A percentile compares a stretch with the other conserved stretches of the same genome.
These are phyloP conservation scores for Alternaria metachromatica DNA, from an alignment of 2,329 filamentous ascomycete genomes.

Conservation along the genomic window DNA sequence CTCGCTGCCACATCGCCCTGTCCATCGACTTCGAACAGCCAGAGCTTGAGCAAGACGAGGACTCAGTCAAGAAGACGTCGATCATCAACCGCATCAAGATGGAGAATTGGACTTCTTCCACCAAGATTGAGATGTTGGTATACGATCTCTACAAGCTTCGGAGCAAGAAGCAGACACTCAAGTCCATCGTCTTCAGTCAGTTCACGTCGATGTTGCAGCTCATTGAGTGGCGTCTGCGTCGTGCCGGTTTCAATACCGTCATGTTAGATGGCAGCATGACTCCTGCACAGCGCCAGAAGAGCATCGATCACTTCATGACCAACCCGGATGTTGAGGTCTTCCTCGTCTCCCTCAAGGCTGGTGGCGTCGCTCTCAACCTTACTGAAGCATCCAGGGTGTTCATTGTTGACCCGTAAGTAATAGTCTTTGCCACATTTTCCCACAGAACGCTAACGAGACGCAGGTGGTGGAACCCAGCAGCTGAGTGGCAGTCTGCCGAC, in stretches of 20 bases:
- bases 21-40: slow-evolving; percentile 94
- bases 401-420: slow-evolving; percentile 88
- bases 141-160: slow-evolving; percentile 92
- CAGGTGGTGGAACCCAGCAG: slow-evolving; percentile 99
- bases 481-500: slow-evolving; percentile 97
- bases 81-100: slow-evolving; percentile 99
- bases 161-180: slow-evolving; percentile 90
- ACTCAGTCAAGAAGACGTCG: slow-evolving; percentile 87
- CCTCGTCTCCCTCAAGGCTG: slow-evolving; percentile 92
- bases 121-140: slow-evolving; percentile 95
- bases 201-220: slow-evolving; percentile 98
- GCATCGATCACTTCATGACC: slow-evolving; percentile 96
- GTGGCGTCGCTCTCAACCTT: slow-evolving; percentile 92
- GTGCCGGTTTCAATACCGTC: slow-evolving; percentile 96
- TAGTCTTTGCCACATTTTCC: background rate
- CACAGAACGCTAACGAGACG: slow-evolving; percentile 32
- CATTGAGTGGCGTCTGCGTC: slow-evolving; percentile 93
- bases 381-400: slow-evolving; percentile 95
- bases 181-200: slow-evolving; percentile 97
- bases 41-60: slow-evolving; percentile 90
- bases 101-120: slow-evolving; percentile 98
- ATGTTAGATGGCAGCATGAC: slow-evolving; percentile 99
- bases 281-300: slow-evolving; percentile 87
- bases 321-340: slow-evolving; percentile 95
- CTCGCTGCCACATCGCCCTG: slow-evolving; percentile 87